Percentiles rank a stretch among this genome's conserved stretches.
Evolutionary conservation across 2,329 filamentous ascomycete genomes (phyloP).

Genomic region (Stagonosporopsis rhizophila): DNA sequence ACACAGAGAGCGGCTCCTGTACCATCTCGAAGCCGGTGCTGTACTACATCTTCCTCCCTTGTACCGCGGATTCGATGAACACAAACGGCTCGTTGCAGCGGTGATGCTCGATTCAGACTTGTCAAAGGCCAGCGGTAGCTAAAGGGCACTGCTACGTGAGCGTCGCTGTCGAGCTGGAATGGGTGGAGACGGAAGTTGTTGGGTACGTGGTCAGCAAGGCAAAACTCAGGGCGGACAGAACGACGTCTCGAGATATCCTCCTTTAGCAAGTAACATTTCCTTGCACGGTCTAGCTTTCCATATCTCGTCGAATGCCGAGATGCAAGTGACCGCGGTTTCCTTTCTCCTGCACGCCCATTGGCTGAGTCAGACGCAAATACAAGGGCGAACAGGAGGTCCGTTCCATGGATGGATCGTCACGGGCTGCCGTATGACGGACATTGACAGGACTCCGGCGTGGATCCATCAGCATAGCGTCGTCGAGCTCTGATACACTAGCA

Average conservation of each 20-base stretch:
- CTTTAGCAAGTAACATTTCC: neutral
- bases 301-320: neutral
- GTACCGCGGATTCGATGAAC: constrained; percentile 10
- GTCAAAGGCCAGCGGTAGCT: neutral
- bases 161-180: neutral
- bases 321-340: neutral
- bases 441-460: constrained; percentile 15
- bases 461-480: constrained; percentile 6
- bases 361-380: neutral
- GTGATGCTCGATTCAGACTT: constrained; percentile 7
- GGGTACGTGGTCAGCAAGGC: neutral
- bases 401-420: constrained; percentile 12
- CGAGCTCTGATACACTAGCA: constrained; percentile 11
- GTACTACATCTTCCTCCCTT: constrained; percentile 14
- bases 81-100: constrained; percentile 8
- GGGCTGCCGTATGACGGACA: constrained; percentile 13
- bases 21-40: constrained; percentile 5
- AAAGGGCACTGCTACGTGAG: neutral
- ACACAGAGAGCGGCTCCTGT: constrained; percentile 16
- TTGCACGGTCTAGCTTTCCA: neutral
- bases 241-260: neutral
- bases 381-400: constrained; percentile 19
- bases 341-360: neutral
- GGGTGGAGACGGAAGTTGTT: neutral
- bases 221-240: neutral